Conservation (phyloP, 2,329 filamentous ascomycete species). For the Orbilia blumenaviensis region DNA sequence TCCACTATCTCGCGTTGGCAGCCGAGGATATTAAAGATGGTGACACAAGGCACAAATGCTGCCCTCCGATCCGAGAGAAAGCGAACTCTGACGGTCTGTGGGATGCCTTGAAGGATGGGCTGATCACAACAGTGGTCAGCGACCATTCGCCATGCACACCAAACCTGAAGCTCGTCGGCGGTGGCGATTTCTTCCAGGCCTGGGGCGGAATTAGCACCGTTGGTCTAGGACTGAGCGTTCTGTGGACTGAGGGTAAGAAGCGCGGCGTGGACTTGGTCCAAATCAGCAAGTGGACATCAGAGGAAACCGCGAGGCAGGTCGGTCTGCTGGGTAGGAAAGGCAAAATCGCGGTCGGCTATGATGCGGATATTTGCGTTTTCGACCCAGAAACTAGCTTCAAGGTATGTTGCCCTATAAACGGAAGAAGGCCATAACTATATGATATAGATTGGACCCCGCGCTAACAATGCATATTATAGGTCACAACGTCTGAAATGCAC, state of each 20-base stretch:
- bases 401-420: slow-evolving; percentile 68
- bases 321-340: slow-evolving; percentile 84
- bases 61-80: slow-evolving; percentile 84
- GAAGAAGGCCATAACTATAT: no score
- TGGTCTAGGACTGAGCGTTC: slow-evolving; percentile 87
- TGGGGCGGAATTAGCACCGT: slow-evolving; percentile 98
- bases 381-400: slow-evolving; percentile 83
- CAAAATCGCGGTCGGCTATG: slow-evolving; percentile 79
- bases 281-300: slow-evolving; percentile 83
- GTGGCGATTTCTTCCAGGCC: slow-evolving; percentile 90
- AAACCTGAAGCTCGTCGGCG: slow-evolving; percentile 76
- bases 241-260: slow-evolving; percentile 78
- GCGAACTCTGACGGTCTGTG: slow-evolving; percentile 86
- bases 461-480: slow-evolving; percentile 58
- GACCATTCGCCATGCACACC: slow-evolving; percentile 98
- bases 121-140: slow-evolving; percentile 89
- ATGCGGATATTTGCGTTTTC: slow-evolving; percentile 91
- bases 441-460: not conserved
- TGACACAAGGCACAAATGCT: slow-evolving; percentile 94
- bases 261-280: slow-evolving; percentile 73
- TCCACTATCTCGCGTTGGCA: slow-evolving; percentile 88
- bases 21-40: slow-evolving; percentile 83
- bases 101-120: slow-evolving; percentile 81
- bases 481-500: slow-evolving; percentile 77
- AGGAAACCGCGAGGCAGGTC: slow-evolving; percentile 87